Conservation (phyloP, 805 yeast genomes). For the Spathaspora sp. region DNA sequence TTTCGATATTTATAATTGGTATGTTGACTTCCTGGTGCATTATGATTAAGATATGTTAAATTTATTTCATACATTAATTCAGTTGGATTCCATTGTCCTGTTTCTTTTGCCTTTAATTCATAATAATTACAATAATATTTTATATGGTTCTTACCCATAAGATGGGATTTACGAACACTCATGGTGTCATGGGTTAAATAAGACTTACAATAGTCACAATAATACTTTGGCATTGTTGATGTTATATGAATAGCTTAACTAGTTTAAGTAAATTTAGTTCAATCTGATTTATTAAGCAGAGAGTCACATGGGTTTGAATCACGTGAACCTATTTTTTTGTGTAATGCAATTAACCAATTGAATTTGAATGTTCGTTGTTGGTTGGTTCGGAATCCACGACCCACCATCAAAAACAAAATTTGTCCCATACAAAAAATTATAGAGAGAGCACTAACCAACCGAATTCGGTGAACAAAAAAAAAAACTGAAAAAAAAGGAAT, state of each 20-base stretch:
- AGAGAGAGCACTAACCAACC: not conserved
- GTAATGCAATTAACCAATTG: not conserved
- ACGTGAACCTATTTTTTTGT: not conserved
- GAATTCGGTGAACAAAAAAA: not conserved
- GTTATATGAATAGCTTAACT: not conserved
- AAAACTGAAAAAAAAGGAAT: not conserved
- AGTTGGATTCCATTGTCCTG: constrained; percentile 33
- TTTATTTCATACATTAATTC: constrained; percentile 34
- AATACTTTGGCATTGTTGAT: constrained; percentile 60
- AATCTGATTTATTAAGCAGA: not conserved
- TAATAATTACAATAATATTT: constrained; percentile 71
- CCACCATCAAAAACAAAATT: not conserved
- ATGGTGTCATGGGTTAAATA: constrained; percentile 85
- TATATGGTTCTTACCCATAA: constrained; percentile 74
- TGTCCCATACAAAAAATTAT: not conserved
- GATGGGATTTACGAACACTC: constrained; percentile 79
- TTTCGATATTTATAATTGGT: not conserved
- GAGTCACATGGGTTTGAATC: not conserved
- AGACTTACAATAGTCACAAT: constrained; percentile 82
- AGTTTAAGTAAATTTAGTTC: not conserved
- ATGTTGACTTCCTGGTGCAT: constrained; percentile 24
- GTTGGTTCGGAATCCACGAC: not conserved
- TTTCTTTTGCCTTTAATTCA: constrained; percentile 42
- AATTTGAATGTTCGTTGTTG: not conserved
- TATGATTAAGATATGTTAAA: constrained; percentile 28